Evolutionary conservation across 192 early-diverging fungal species (phyloP).

Genomic region (Lunasporangiospora selenospora): DNA sequence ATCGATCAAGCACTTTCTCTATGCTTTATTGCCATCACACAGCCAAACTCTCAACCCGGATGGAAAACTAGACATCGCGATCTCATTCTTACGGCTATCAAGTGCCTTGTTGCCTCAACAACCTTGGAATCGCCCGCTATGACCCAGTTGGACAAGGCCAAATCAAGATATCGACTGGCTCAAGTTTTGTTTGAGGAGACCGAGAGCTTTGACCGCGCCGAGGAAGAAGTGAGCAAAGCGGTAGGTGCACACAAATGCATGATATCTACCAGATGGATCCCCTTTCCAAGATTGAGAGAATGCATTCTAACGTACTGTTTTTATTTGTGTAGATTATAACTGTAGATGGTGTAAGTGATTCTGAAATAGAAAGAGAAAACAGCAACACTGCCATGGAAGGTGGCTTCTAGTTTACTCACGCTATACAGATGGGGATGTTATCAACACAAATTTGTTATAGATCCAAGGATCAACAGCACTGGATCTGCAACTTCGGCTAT

Average conservation of each 20-base stretch:
- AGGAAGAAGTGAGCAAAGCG: conserved; percentile 38
- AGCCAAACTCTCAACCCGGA: conserved; percentile 28
- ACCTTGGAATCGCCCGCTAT: conserved; percentile 27
- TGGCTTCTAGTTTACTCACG: too few relatives aligned
- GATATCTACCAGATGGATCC: too few relatives aligned
- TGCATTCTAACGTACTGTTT: background rate
- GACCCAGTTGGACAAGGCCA: conserved; percentile 40
- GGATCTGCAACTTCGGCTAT: conserved; percentile 31
- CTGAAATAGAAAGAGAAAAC: too few relatives aligned
- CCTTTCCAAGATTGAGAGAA: too few relatives aligned
- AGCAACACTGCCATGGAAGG: too few relatives aligned
- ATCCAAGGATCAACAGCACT: conserved; percentile 25
- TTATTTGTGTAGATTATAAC: conserved; percentile 13
- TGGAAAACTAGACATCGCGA: conserved; percentile 35
- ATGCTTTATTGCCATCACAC: conserved; percentile 34
- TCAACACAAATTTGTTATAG: too few relatives aligned
- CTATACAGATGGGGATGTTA: too few relatives aligned
- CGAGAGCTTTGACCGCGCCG: conserved; percentile 35
- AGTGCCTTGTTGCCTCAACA: conserved; percentile 41
- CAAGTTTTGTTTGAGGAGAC: conserved; percentile 52
- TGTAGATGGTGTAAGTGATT: conserved; percentile 12
- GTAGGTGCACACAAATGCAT: too few relatives aligned
- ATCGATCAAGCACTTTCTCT: conserved; percentile 30
- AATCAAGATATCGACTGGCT: conserved; percentile 42
- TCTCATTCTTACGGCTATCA: conserved; percentile 40